Conservation (phyloP, 139 green algal species). For the Volvox reticuliferus region DNA sequence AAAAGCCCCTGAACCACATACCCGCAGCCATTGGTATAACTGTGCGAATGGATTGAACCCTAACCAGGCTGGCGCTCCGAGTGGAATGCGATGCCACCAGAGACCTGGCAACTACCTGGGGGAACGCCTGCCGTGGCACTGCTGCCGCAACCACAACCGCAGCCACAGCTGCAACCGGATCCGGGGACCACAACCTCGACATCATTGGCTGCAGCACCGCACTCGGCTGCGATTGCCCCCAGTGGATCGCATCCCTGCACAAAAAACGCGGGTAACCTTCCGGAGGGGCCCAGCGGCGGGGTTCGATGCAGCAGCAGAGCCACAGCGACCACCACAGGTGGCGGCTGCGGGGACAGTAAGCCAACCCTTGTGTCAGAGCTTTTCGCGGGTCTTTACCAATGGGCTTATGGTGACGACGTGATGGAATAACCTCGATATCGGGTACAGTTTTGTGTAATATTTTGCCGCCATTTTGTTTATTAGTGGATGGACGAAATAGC, state of each 20-base stretch:
- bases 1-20: no score
- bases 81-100: slow-evolving; percentile 32
- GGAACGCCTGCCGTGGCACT: not conserved
- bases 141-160: not conserved
- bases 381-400: not conserved
- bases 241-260: not conserved
- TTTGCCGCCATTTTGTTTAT: no score
- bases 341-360: not conserved
- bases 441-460: no score
- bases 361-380: not conserved
- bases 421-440: no score
- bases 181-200: not conserved
- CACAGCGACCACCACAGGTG: not conserved
- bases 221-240: no score
- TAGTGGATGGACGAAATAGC: no score
- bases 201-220: not conserved
- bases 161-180: not conserved
- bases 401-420: not conserved
- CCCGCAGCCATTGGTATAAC: no score
- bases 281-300: no score
- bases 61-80: slow-evolving; percentile 40
- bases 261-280: not conserved
- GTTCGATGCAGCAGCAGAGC: not conserved
- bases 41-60: no score
- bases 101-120: slow-evolving; percentile 15